Percentiles rank a stretch among this genome's conserved stretches.
phyloP scores from a whole-genome alignment of 1,139 yeast genomes.

The Zhuliangozyma parablackwelliae region DNA sequence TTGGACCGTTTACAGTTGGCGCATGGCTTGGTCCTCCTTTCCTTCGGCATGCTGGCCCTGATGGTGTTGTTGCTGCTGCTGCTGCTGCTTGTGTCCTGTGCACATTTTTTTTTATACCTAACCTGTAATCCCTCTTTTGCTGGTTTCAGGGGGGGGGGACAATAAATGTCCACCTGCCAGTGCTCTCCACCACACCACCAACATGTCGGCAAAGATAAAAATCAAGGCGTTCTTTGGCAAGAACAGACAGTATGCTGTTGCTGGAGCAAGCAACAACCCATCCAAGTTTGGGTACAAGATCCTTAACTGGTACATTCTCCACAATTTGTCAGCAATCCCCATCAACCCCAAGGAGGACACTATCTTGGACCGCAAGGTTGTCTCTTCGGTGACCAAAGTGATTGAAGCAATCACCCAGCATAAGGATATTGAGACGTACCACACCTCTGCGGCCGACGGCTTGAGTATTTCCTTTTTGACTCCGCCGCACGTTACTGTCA shows the following conservation, averaged over 20 bases:
- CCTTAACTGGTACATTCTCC: conserved; percentile 61
- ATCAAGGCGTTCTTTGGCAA: conserved; percentile 49
- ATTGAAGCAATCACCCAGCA: conserved; percentile 23
- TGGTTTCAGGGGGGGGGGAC: background rate
- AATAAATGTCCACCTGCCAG: background rate
- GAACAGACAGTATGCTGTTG: conserved; percentile 56
- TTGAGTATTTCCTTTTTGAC: conserved; percentile 64
- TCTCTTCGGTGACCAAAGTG: conserved; percentile 28
- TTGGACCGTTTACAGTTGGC: conserved; percentile 59
- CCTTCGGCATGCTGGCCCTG: conserved; percentile 45
- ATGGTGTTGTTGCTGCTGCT: no score
- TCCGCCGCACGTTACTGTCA: conserved; percentile 58
- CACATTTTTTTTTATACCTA: background rate
- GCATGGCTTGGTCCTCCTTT: conserved; percentile 57
- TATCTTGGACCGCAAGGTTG: conserved; percentile 45
- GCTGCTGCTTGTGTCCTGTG: no score
- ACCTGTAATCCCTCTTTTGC: background rate
- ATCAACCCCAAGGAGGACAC: conserved; percentile 53
- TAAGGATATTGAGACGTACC: conserved; percentile 22
- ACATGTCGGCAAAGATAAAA: conserved; percentile 37
- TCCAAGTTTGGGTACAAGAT: conserved; percentile 70
- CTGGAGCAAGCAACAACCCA: conserved; percentile 69
- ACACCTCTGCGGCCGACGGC: conserved; percentile 32
- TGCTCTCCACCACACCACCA: conserved; percentile 1
- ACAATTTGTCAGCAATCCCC: conserved; percentile 58